A percentile compares a stretch with the other conserved stretches of the same genome.
Evolutionary conservation across 805 yeast species (phyloP).

Genomic region (Maudiozyma pseudohumilis): DNA sequence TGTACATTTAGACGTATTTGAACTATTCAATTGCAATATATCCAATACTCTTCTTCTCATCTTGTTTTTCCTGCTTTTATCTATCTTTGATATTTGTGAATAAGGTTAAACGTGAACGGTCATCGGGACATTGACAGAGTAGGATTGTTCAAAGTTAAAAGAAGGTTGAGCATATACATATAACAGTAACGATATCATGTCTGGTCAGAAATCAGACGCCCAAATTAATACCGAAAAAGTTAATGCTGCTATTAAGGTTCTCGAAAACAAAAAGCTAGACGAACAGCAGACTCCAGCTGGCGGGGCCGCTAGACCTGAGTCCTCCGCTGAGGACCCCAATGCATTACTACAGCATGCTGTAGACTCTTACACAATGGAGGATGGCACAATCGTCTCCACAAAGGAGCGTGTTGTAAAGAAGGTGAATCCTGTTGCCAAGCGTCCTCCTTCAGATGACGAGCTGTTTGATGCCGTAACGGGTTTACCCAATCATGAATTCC

Average conservation of each 20-base stretch:
- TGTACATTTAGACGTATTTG: too few relatives aligned
- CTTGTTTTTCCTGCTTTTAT: too few relatives aligned
- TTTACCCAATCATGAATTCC: conserved; percentile 60
- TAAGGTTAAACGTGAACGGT: too few relatives aligned
- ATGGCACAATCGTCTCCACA: conserved; percentile 41
- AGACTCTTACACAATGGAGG: conserved; percentile 36
- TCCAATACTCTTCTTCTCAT: too few relatives aligned
- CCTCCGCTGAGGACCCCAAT: neutral
- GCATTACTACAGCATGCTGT: neutral
- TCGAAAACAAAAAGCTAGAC: conserved; percentile 34
- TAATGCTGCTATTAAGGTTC: conserved; percentile 54
- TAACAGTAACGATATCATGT: neutral
- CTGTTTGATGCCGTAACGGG: conserved; percentile 50
- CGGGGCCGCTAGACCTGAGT: too few relatives aligned
- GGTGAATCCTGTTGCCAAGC: conserved; percentile 59
- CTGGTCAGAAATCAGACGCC: conserved; percentile 19
- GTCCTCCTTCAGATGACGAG: conserved; percentile 56
- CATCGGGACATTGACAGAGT: too few relatives aligned
- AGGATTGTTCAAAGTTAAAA: too few relatives aligned
- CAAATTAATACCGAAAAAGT: conserved; percentile 45
- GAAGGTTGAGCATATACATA: too few relatives aligned
- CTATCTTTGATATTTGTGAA: too few relatives aligned
- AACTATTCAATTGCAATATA: too few relatives aligned
- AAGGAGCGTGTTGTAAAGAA: conserved; percentile 38
- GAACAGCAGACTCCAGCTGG: conserved; percentile 9